Evolutionary conservation across 331 rosid genomes (phyloP).

Genomic region (Telfairia occidentalis): DNA sequence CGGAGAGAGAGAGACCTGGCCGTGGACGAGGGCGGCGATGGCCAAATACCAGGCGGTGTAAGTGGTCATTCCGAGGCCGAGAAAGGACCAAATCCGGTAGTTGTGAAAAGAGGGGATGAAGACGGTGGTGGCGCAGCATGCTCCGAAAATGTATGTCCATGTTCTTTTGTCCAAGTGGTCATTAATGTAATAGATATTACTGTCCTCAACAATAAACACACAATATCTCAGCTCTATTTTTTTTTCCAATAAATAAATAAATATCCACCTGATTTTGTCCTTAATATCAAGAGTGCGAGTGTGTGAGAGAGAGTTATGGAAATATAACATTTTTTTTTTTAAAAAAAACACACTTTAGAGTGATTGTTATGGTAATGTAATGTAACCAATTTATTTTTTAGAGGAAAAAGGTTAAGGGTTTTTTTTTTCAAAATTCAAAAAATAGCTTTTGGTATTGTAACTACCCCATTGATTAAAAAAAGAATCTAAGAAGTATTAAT

Average conservation of each 20-base stretch:
- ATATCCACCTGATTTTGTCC: neutral
- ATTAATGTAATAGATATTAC: constrained; percentile 18
- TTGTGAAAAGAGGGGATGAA: constrained; percentile 17
- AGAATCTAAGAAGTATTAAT: neutral
- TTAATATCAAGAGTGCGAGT: no score
- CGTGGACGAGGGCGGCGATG: constrained; percentile 14
- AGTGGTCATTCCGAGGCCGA: constrained; percentile 17
- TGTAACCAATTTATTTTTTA: no score
- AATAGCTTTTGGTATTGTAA: neutral
- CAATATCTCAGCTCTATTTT: neutral
- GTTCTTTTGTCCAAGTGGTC: constrained; percentile 21
- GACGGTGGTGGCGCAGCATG: constrained; percentile 19
- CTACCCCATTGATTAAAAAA: neutral
- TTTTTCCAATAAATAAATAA: neutral
- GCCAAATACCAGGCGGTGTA: constrained; percentile 18
- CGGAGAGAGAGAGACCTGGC: constrained; percentile 12
- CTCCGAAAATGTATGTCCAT: constrained; percentile 19
- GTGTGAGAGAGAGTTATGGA: no score
- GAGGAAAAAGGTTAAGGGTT: no score
- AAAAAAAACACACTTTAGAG: neutral
- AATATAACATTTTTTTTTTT: no score
- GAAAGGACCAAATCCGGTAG: constrained; percentile 20
- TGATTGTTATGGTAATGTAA: no score
- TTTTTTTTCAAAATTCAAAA: no score
- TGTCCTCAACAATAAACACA: neutral